Conservation (phyloP, 306 rosid genomes). For the Citrullus amarus region DNA sequence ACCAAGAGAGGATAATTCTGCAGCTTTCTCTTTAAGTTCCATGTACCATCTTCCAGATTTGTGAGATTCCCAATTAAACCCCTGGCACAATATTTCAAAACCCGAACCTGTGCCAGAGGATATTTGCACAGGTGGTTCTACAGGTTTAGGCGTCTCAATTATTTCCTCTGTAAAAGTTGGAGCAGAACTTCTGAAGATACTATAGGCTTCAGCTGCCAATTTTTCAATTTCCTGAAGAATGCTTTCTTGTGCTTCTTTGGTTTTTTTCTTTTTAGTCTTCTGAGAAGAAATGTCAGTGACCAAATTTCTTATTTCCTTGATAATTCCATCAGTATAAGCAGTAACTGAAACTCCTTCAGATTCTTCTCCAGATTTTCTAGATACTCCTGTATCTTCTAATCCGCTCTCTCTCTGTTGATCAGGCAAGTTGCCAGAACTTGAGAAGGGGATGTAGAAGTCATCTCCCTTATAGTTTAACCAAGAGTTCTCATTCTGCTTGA, state of each 20-base stretch:
- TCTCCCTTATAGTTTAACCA: conserved; percentile 60
- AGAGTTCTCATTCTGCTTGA: conserved; percentile 49
- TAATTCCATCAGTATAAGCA: conserved; percentile 51
- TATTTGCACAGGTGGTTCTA: conserved; percentile 17
- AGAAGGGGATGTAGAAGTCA: conserved; percentile 70
- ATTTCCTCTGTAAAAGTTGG: conserved; percentile 50
- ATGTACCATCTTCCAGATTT: conserved; percentile 85
- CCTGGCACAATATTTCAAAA: conserved; percentile 88
- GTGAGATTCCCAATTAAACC: conserved; percentile 96
- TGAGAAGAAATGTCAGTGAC: conserved; percentile 61
- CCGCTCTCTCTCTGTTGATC: conserved; percentile 18
- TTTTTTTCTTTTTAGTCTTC: conserved; percentile 37
- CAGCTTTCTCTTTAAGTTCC: conserved; percentile 66
- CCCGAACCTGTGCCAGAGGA: conserved; percentile 76
- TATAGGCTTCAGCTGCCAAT: conserved; percentile 88
- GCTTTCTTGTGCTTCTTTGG: conserved; percentile 70
- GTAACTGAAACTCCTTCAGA: conserved; percentile 29
- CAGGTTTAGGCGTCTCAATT: conserved; percentile 20
- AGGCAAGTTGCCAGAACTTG: conserved; percentile 29
- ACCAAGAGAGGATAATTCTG: conserved; percentile 62
- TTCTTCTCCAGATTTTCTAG: conserved; percentile 23
- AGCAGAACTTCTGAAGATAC: conserved; percentile 62
- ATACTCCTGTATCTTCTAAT: conserved; percentile 18
- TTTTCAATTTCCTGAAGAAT: conserved; percentile 89
- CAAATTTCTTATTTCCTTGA: conserved; percentile 64